Base-by-base conservation (phyloP, 139 green algal genomes). In the Chlamydomonas incerta region DNA sequence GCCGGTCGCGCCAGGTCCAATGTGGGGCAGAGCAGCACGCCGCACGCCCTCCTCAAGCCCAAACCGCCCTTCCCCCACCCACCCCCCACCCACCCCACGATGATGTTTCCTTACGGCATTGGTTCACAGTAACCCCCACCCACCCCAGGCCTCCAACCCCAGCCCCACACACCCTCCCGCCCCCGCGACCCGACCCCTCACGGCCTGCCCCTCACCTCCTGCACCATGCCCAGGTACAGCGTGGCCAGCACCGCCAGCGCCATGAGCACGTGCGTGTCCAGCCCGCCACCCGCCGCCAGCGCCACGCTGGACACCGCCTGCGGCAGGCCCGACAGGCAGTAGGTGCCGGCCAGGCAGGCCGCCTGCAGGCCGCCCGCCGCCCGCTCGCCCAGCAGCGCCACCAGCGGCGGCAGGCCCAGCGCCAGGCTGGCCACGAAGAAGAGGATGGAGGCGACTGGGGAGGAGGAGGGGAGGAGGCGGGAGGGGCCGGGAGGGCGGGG, bases 191-290 rank as follows among this genome's bases (percentile, higher is more conserved):
- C 60, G 3, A 11, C 23, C 41, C 41, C 41, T 50, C 41, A 50
- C 41, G 5, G 24, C 60, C 24, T 15, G 13, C 20, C 91, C 35
- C n/a, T n/a, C 73, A 96, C 95, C 94, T 97, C 95, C 14, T 94
- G 74, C 0, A 92, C 91, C 72, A 94, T 88, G 0, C 94, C 95
- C 68, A 96, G 89, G 34, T 89, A 90, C 62, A 97, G 77, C 2
- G 94, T 96, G 67, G 94, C 95, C 58, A 95, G 37, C 11, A 92
- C 94, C 2, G 95, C 93, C 58, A 97, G 87, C 9, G 89, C 91
- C 93, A 96, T 98, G 29, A 98, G 91, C 68, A 97, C 94, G 47
- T 98, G 95, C 1, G 95, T 97, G 92, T 97, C 93, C 13, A 98
- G 74, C 10, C 76, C 80, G 11, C 90, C 88, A 4, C 83, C 85